Evolutionary conservation across 768 basidiomycete genomes (phyloP).

Genomic region (Pisolithus microcarpus): DNA sequence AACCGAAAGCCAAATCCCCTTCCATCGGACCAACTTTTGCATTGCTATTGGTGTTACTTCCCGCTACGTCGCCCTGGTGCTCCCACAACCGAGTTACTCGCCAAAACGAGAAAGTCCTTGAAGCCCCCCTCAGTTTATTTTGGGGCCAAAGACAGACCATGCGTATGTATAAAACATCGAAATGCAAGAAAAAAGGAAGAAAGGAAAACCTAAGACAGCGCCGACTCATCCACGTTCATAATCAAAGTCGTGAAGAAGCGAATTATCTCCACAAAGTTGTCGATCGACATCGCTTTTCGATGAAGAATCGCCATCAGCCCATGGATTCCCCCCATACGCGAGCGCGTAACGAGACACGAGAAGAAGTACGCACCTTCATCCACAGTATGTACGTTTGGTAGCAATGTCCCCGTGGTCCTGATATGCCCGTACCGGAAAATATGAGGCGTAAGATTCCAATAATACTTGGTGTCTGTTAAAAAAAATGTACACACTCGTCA

Average conservation of each 20-base stretch:
- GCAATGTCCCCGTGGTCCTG: slow-evolving; percentile 21
- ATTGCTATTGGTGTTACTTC: slow-evolving; percentile 14
- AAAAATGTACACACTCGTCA: too few species aligned
- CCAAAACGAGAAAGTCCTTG: slow-evolving; percentile 46
- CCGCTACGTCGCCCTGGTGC: slow-evolving; percentile 73
- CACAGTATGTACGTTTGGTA: slow-evolving; percentile 52
- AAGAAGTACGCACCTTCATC: slow-evolving; percentile 53
- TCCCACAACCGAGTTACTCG: slow-evolving; percentile 34
- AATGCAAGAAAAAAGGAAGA: too few species aligned
- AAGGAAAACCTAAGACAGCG: not conserved
- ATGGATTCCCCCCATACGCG: not conserved
- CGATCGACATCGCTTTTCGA: slow-evolving; percentile 38
- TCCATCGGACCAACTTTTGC: not conserved
- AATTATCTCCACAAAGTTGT: slow-evolving; percentile 55
- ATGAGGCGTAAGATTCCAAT: slow-evolving; percentile 42
- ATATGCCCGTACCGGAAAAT: slow-evolving; percentile 64
- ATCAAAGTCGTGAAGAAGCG: slow-evolving; percentile 60
- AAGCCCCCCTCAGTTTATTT: too few species aligned
- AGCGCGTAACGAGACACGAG: not conserved
- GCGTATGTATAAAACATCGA: too few species aligned
- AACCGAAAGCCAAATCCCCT: too few species aligned
- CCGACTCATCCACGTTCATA: slow-evolving; percentile 59
- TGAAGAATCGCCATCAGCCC: not conserved
- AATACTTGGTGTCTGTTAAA: slow-evolving; percentile 36
- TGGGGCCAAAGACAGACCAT: too few species aligned